Evolutionary conservation across 257 asterid genomes (phyloP).

Genomic region (Dorcoceras hygrometricum): DNA sequence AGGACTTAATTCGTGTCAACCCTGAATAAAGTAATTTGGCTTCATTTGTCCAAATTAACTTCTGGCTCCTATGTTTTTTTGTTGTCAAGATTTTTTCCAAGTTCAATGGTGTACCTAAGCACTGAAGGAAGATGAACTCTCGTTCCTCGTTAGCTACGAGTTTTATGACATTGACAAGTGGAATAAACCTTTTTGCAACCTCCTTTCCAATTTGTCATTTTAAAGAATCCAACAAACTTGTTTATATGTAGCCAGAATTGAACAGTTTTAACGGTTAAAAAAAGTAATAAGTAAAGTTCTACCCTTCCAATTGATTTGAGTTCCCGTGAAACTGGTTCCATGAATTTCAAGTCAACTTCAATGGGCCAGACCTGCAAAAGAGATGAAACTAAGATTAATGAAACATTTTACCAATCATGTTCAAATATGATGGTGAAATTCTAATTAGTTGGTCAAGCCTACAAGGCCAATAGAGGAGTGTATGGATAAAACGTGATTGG

Average conservation of each 20-base stretch:
- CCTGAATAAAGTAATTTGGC: no score
- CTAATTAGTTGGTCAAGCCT: background rate
- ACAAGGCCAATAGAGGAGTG: background rate
- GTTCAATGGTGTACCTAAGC: background rate
- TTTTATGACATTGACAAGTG: background rate
- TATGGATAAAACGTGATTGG: background rate
- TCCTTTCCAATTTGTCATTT: no score
- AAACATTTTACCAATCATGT: background rate
- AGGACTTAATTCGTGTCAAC: no score
- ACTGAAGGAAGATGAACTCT: background rate
- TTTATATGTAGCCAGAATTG: background rate
- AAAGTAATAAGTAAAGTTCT: constrained; percentile 17
- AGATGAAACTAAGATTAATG: background rate
- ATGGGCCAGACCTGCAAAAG: constrained; percentile 85
- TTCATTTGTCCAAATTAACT: no score
- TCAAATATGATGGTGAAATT: constrained; percentile 11
- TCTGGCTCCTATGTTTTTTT: no score
- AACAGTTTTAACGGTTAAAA: background rate
- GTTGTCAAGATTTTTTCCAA: no score
- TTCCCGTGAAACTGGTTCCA: constrained; percentile 92
- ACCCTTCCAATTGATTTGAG: constrained; percentile 79
- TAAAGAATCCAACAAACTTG: background rate
- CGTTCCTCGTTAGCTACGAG: background rate
- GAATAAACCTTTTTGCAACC: background rate
- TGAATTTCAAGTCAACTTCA: constrained; percentile 77